phyloP scores from a whole-genome alignment of 2,329 filamentous ascomycete genomes.

The Leptodontidium sp. region DNA sequence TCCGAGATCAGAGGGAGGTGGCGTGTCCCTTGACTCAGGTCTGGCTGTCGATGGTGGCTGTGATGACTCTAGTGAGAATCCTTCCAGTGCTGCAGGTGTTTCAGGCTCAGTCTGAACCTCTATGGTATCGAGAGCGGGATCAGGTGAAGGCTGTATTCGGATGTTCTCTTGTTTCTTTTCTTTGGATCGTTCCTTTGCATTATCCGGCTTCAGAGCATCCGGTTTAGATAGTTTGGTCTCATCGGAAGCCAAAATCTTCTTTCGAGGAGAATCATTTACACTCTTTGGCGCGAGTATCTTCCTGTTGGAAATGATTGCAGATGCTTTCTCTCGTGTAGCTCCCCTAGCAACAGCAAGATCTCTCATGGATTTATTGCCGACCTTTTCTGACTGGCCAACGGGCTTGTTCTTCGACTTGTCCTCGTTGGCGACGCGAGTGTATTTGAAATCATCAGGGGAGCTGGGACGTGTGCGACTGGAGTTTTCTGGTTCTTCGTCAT shows the following conservation, averaged over 20 bases:
- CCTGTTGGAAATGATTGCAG: slow-evolving; percentile 33
- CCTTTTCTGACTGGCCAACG: slow-evolving; percentile 31
- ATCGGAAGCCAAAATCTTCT: slow-evolving; percentile 51
- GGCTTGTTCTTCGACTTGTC: slow-evolving; percentile 32
- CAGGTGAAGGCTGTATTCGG: slow-evolving; percentile 23
- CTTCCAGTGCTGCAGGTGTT: slow-evolving; percentile 51
- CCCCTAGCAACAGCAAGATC: slow-evolving; percentile 41
- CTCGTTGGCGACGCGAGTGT: slow-evolving; percentile 45
- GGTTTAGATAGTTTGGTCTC: slow-evolving; percentile 53
- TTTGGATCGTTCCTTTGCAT: slow-evolving; percentile 31
- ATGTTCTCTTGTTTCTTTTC: slow-evolving; percentile 34
- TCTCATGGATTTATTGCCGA: slow-evolving; percentile 31
- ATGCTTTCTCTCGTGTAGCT: slow-evolving; percentile 37
- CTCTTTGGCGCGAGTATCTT: slow-evolving; percentile 58
- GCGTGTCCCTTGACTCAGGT: slow-evolving; percentile 57
- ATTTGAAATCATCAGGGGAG: slow-evolving; percentile 42
- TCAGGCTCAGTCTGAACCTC: slow-evolving; percentile 47
- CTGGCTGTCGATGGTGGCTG: slow-evolving; percentile 49
- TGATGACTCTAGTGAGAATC: slow-evolving; percentile 59
- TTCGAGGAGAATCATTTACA: slow-evolving; percentile 64
- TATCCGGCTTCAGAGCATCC: slow-evolving; percentile 42
- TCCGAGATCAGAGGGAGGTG: slow-evolving; percentile 66
- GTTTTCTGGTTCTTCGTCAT: slow-evolving; percentile 57
- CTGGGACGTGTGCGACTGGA: slow-evolving; percentile 45
- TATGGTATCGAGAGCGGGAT: slow-evolving; percentile 36